Base-by-base conservation (phyloP, 345 rosid genomes). In the Gossypium mustelinum region DNA sequence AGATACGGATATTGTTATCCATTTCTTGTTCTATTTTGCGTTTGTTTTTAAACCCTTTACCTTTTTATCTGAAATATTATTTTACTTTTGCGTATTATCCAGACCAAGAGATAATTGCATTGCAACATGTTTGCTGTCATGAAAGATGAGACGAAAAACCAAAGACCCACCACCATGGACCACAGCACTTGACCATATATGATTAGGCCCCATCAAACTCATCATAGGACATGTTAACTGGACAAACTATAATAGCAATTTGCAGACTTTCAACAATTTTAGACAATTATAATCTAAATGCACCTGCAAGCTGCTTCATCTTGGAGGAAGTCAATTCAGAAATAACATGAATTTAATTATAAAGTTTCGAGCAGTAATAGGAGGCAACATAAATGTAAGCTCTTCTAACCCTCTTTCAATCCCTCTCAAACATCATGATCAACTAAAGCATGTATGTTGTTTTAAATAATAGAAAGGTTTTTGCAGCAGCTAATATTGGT, bases 61-160 rank as follows among this genome's bases (percentile, higher is more conserved):
- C 24, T 3, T 56, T 7, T 20, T 10, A 56, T 56, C 60, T 56
- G 60, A 56, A 18, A 56, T 52, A 2, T 44, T 41, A n/a, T 73
- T 43, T 57, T 56, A 2, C 17, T 10, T 59, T 20, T 73, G 41
- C 17, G 29, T 14, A 16, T 54, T 54, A 55, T 66, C 44, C 73
- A 48, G 24, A 60, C 11, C 9, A 74, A 27, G 34, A 29, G 60
- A 34, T 11, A 48, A 29, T 11, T 20, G 74, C 79, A 59, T 52
- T 34, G 74, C 74, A 69, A 76, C 48, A 20, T 76, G 73, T 66
- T 51, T 12, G 57, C 4, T 45, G 70, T 54, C 24, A 20, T 43
- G 48, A 24, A 67, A 39, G 2, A 14, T 18, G 59, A 55, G 11
- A n/a, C 59, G 8, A 34, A 71, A 55, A 27, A 7, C 3, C 50